Conservation (phyloP, 2,329 filamentous ascomycete genomes). For the Arachnomyces sp. region DNA sequence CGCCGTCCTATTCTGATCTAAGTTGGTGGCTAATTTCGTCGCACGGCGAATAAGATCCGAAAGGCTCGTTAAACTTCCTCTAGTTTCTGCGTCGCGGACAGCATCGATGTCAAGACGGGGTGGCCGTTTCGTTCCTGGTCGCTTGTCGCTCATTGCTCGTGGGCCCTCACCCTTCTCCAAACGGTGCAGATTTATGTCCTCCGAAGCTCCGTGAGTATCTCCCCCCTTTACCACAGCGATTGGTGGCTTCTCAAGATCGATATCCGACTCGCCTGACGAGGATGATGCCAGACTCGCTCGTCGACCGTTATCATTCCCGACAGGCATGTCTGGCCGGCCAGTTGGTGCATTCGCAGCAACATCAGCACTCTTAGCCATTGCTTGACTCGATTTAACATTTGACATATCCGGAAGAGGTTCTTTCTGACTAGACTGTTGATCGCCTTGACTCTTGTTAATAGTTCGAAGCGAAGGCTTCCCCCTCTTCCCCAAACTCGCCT, state of each 20-base stretch:
- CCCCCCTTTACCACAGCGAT: conserved; percentile 16
- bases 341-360: conserved; percentile 12
- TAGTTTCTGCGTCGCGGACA: conserved; percentile 69
- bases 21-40: conserved; percentile 75
- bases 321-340: not conserved
- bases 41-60: conserved; percentile 85
- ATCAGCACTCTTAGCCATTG: not conserved
- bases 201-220: conserved; percentile 5
- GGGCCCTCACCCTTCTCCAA: conserved; percentile 21
- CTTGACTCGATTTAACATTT: not conserved
- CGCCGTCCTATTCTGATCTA: conserved; percentile 70
- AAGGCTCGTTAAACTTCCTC: conserved; percentile 85
- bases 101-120: conserved; percentile 75
- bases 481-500: conserved; percentile 24
- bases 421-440: conserved; percentile 1
- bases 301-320: not conserved
- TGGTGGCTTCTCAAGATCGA: conserved; percentile 28
- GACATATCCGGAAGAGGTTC: not conserved
- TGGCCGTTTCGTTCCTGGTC: conserved; percentile 43
- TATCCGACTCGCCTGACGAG: conserved; percentile 19
- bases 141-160: conserved; percentile 34
- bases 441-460: conserved; percentile 15
- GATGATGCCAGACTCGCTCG: conserved; percentile 5
- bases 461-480: conserved; percentile 24
- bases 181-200: conserved; percentile 7